Evolutionary conservation across 2,329 filamentous ascomycete genomes (phyloP).

Genomic region (Cordyceps tenuipes): DNA sequence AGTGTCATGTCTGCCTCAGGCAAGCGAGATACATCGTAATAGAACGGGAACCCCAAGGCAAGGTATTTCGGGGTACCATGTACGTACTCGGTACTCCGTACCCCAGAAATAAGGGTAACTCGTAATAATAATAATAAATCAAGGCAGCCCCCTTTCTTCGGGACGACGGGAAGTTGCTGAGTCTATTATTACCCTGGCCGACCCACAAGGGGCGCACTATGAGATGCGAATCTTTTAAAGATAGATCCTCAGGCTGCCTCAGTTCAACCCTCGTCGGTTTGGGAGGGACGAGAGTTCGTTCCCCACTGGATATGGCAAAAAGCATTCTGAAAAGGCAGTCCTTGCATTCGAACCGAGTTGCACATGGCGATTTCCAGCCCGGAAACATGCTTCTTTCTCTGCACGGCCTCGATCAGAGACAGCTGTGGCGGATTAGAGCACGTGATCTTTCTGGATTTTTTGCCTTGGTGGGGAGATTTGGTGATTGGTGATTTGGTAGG

Average conservation of each 20-base stretch:
- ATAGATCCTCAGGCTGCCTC: conserved; percentile 16
- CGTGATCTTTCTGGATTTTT: too few relatives aligned
- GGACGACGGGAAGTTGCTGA: not conserved
- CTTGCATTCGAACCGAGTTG: conserved; percentile 26
- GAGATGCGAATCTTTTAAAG: not conserved
- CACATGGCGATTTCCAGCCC: conserved; percentile 32
- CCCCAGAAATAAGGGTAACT: not conserved
- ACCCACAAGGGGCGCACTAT: not conserved
- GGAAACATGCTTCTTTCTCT: conserved; percentile 29
- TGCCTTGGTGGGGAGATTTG: not conserved
- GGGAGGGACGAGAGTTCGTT: conserved; percentile 25
- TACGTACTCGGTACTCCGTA: too few relatives aligned
- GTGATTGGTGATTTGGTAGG: too few relatives aligned
- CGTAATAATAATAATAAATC: too few relatives aligned
- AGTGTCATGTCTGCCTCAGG: too few relatives aligned
- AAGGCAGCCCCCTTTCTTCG: not conserved
- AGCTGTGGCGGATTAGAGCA: too few relatives aligned
- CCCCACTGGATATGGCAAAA: conserved; percentile 32
- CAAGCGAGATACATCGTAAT: not conserved
- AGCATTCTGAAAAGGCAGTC: conserved; percentile 31
- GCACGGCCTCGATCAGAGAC: conserved; percentile 22
- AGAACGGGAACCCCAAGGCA: not conserved
- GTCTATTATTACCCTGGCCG: conserved; percentile 3
- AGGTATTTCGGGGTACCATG: not conserved
- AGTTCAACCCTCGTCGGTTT: conserved; percentile 22